phyloP scores from a whole-genome alignment of 192 early-diverging fungal species.

The Piromyces finnis region DNA sequence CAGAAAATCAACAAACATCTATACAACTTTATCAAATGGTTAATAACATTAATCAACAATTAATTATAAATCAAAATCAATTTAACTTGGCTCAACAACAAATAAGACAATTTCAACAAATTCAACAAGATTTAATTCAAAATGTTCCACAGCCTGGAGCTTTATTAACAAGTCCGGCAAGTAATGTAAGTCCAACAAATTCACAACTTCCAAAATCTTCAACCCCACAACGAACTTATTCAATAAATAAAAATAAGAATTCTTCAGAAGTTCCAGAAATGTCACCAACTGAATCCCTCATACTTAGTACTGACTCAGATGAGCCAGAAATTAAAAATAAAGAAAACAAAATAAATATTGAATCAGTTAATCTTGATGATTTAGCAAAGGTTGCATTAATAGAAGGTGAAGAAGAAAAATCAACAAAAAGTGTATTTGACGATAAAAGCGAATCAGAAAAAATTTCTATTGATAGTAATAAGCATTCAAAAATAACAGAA shows the following conservation, averaged over 20 bases:
- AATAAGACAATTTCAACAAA: not conserved
- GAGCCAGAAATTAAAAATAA: not conserved
- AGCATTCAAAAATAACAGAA: not conserved
- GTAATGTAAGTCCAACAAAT: no score
- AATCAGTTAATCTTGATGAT: not conserved
- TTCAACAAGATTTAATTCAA: not conserved
- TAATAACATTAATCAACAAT: not conserved
- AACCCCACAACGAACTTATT: no score
- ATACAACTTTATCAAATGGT: not conserved
- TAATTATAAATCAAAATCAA: not conserved
- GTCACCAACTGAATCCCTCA: no score
- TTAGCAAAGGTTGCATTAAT: not conserved
- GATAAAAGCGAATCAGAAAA: not conserved
- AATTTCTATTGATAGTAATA: not conserved
- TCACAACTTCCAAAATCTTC: no score
- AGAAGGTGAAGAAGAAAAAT: not conserved
- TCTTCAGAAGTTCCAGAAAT: no score
- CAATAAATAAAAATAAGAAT: no score
- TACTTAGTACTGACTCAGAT: no score
- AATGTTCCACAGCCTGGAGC: not conserved
- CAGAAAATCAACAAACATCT: not conserved
- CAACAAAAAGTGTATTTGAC: not conserved
- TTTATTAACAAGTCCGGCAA: no score
- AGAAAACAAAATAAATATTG: not conserved
- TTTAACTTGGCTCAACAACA: not conserved